Evolutionary conservation across 257 asterid genomes (phyloP), one percentile per base, ranked within the genome.

Genomic region (Nicotiana otophora): DNA sequence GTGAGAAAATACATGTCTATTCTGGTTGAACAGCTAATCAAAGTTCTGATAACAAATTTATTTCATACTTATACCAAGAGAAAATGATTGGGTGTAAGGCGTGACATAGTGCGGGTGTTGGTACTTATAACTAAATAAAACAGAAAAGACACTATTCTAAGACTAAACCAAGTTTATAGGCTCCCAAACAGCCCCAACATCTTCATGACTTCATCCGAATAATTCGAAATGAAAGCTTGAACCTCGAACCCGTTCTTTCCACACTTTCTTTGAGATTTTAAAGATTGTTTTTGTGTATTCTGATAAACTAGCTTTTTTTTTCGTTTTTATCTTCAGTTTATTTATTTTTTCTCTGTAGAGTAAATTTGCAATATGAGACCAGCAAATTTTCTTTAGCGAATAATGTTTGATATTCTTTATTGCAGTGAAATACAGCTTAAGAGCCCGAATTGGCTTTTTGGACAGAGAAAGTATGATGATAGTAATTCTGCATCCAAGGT

Each of bases 401-500:
- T 74, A 51, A 69, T 57, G 75, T 54, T 65, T 17, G 20, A 77
- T 66, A 53, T 48, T 69, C 75, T 30, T 74, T 78, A 70, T 81
- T 84, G 87, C 96, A 96, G 99, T 9, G 99, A 94, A 85, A 91
- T 96, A 90, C 99, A 96, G 86, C 97, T 96, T 61, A 96, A 89
- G 90, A 96, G 97, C 88, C 99, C 99, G 1, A 96, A 96, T 82
- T 96, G 99, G 98, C 96, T 95, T 76, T 96, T 96, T 65, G 99
- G 99, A 76, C 99, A 95, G 88, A 95, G 93, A 87, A 95, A 95
- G 85, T 89, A 92, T 60, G 97, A 93, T 82, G 94, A 90, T 74
- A 86, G 84, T 83, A 92, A 82, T 87, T 78, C 95, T 81, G 85
- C 88, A 33, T 83, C 88, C 39, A 95, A 91, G 87, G 46, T 82